Base-by-base conservation (phyloP, 805 yeast species). In the Yarrowia divulgata region DNA sequence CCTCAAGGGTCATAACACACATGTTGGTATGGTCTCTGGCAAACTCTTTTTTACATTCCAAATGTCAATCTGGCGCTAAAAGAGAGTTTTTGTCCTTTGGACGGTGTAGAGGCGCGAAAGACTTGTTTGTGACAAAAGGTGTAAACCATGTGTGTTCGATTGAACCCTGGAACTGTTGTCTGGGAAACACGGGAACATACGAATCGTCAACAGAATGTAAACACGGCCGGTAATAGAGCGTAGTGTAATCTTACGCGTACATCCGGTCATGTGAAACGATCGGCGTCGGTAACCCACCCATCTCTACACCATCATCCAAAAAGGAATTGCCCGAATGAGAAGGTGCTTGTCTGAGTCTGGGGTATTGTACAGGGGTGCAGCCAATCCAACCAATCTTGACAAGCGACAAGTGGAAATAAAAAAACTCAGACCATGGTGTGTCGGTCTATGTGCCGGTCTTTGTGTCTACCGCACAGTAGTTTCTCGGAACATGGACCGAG, bases 281-380 rank as follows among this genome's bases (percentile, higher is more conserved):
- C 29, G 29, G 29, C 29, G 29, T 23, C 29, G 29, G 29, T 23
- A 2, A 23, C 29, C 29, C 29, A 23, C 29, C 29, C 4, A 23
- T 4, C 29, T 23, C 29, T 23, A 23, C 29, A 23, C 29, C 29
- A 23, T 23, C 13, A n/a, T 42, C 32, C 57, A 52, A 49, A 49
- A 9, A 32, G 39, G 54, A 16, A 49, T 16, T 6, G 16, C 54
- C 54, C 9, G 34, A 32, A 32, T 14, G 8, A 32, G 54, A 49
- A 49, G 54, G 54, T 32, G 39, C 54, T 49, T 49, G 57, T 52
- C 54, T 32, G 29, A 52, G 54, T 52, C 57, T 35, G 57, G 57
- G 57, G 57, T 49, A 49, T 16, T 6, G 39, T 54, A 54, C 58
- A 54, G 42, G 58, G 58, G 60, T 39, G 60, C 45, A 35, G 42